Conservation (phyloP, 208 protist genomes). For the Novymonas esmeraldas region DNA sequence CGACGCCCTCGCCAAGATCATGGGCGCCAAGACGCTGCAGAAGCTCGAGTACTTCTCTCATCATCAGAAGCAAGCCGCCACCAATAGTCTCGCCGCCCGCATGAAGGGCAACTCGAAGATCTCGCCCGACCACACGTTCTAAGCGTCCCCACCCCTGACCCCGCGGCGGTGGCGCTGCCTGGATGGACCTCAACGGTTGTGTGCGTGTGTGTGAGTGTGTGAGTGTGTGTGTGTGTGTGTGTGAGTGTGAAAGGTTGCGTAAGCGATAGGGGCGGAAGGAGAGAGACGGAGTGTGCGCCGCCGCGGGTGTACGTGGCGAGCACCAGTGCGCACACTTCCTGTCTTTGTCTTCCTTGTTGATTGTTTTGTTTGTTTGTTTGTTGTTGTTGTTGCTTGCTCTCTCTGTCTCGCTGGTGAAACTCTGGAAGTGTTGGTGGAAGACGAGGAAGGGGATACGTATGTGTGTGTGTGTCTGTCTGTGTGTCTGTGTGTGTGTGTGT, state of each 20-base stretch:
- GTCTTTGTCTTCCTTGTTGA: not conserved
- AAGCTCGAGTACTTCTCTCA: conserved; percentile 89
- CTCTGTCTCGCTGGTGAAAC: too few relatives aligned
- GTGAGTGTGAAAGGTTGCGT: not conserved
- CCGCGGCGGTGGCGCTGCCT: too few relatives aligned
- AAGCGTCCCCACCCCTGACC: too few relatives aligned
- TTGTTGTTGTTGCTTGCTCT: too few relatives aligned
- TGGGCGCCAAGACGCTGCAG: conserved; percentile 76
- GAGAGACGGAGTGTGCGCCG: not conserved
- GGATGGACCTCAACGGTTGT: not conserved
- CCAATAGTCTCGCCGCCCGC: conserved; percentile 64
- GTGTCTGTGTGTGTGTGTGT: not conserved
- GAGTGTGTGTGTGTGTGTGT: not conserved
- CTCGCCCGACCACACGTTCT: conserved; percentile 36
- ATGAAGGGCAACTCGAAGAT: conserved; percentile 60
- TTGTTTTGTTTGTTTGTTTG: conserved; percentile 1
- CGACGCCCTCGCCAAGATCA: conserved; percentile 62
- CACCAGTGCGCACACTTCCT: not conserved
- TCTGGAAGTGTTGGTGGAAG: too few relatives aligned
- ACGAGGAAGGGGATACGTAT: too few relatives aligned
- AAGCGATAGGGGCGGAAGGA: not conserved
- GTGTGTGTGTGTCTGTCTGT: not conserved
- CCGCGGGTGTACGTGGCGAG: not conserved
- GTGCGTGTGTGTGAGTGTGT: not conserved
- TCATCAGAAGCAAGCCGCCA: conserved; percentile 54